Evolutionary conservation across 2,329 filamentous ascomycete species (phyloP).

Genomic region (Trichoderma aggressivum): DNA sequence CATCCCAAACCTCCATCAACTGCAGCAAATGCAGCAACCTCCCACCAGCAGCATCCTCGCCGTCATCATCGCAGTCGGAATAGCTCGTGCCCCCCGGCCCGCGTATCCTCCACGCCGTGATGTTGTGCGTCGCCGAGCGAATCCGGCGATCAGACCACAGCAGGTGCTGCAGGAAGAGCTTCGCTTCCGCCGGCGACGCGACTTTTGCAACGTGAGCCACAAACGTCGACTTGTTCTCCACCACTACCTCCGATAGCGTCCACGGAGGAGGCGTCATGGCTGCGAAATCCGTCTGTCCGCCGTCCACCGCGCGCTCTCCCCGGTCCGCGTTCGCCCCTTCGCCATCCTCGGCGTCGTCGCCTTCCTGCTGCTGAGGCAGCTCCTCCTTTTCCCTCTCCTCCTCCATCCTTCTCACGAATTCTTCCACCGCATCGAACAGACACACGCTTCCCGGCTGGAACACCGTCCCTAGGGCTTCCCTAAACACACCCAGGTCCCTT

Average conservation of each 20-base stretch:
- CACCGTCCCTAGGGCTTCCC: constrained; percentile 61
- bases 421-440: constrained; percentile 87
- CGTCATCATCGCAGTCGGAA: constrained; percentile 95
- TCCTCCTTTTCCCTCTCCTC: constrained; percentile 27
- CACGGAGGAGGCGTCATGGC: constrained; percentile 52
- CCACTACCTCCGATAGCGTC: constrained; percentile 68
- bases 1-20: constrained; percentile 90
- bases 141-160: constrained; percentile 79
- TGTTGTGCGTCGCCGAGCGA: constrained; percentile 88
- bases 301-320: constrained; percentile 16
- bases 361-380: constrained; percentile 23
- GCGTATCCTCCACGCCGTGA: constrained; percentile 86
- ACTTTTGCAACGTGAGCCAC: constrained; percentile 73
- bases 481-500: constrained; percentile 65
- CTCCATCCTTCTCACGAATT: constrained; percentile 50
- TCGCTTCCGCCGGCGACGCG: constrained; percentile 66
- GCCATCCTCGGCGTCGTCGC: constrained; percentile 23
- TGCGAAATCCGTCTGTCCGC: constrained; percentile 24
- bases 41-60: constrained; percentile 86
- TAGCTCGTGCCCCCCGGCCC: constrained; percentile 51
- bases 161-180: constrained; percentile 68
- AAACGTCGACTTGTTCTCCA: constrained; percentile 86
- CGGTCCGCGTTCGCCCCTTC: constrained; percentile 18
- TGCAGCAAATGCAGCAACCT: constrained; percentile 87
- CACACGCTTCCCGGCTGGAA: constrained; percentile 76